Base-by-base conservation (phyloP, 495 filamentous ascomycete genomes). In the Penicillium crystallinum region DNA sequence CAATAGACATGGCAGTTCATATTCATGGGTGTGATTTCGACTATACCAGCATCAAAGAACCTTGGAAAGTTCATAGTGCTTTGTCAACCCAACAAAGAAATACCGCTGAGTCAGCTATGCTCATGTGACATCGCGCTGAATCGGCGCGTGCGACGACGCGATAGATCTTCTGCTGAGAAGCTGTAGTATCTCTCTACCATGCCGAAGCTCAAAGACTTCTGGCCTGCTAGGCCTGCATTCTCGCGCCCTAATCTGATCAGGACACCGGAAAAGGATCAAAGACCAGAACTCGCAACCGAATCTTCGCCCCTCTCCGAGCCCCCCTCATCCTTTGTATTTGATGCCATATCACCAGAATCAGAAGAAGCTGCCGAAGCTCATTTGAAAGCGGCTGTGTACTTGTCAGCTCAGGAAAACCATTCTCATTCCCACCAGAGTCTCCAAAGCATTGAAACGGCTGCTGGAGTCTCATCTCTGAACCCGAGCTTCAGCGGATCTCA, bases 191-290 rank as follows among this genome's bases (percentile, higher is more conserved):
- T 57, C 33, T 55, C 45, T n/a, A 64, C 48, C 35, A 65, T 67
- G 54, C 57, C 56, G 11, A 69, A 35, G 18, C 65, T 77, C 19
- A 65, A 55, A 1, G 67, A 66, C 30, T 77, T 66, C 35, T 48
- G 34, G 46, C 78, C 80, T 54, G 72, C 66, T 22, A 67, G 59
- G 11, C 70, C 72, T 7, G 14, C 41, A 3, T 69, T 63, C 38
- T 46, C 61, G 1, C 22, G 23, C n/a, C 27, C 40, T 3, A 38
- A 54, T 31, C 15, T 41, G 7, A 19, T 53, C 14, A 30, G 12
- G 27, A 51, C 55, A 4, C 29, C 47, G 2, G 56, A 63, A 41
- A 46, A 52, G 6, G 33, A 47, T 35, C 23, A 51, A 25, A 30
- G 40, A 21, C n/a, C 42, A 0, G 22, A 37, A 27, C 12, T 25